phyloP scores from a whole-genome alignment of 1,284 basidiomycete species.

The Papiliotrema nemorosa region DNA sequence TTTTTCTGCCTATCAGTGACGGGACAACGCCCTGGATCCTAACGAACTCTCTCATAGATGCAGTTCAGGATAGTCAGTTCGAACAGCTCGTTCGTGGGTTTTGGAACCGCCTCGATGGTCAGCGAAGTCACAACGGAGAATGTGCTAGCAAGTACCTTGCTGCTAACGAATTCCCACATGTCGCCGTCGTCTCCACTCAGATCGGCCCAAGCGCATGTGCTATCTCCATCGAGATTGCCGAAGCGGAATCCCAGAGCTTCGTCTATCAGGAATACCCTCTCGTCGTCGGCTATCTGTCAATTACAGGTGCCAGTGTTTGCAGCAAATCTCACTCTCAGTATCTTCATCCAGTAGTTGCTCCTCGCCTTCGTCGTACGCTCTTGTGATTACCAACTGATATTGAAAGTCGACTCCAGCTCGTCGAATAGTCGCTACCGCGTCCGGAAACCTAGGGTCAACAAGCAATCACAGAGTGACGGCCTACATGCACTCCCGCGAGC shows the following conservation, averaged over 20 bases:
- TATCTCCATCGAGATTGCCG: slow-evolving; percentile 71
- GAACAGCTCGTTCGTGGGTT: slow-evolving; percentile 78
- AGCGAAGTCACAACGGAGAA: too few species aligned
- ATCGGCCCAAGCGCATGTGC: slow-evolving; percentile 85
- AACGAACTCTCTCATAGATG: slow-evolving; percentile 68
- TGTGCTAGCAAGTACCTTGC: slow-evolving; percentile 36
- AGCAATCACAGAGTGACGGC: slow-evolving; percentile 41
- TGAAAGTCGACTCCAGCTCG: slow-evolving; percentile 76
- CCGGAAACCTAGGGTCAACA: slow-evolving; percentile 68
- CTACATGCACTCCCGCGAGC: slow-evolving; percentile 95
- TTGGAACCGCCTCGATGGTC: slow-evolving; percentile 62
- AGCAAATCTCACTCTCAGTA: slow-evolving; percentile 72
- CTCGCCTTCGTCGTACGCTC: slow-evolving; percentile 93
- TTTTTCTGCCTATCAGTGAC: slow-evolving; percentile 58
- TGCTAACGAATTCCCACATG: slow-evolving; percentile 50
- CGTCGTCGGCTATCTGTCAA: slow-evolving; percentile 68
- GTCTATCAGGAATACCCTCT: slow-evolving; percentile 85
- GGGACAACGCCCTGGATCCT: background rate
- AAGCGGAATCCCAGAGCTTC: slow-evolving; percentile 80
- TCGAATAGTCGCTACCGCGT: slow-evolving; percentile 91
- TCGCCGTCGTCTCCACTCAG: slow-evolving; percentile 54
- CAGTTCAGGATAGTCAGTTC: slow-evolving; percentile 91
- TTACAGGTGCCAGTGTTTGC: background rate
- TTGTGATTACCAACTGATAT: slow-evolving; percentile 93
- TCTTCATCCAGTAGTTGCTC: slow-evolving; percentile 91